Conservation (phyloP, 2,329 filamentous ascomycete genomes). For the Leptodontidium sp. region DNA sequence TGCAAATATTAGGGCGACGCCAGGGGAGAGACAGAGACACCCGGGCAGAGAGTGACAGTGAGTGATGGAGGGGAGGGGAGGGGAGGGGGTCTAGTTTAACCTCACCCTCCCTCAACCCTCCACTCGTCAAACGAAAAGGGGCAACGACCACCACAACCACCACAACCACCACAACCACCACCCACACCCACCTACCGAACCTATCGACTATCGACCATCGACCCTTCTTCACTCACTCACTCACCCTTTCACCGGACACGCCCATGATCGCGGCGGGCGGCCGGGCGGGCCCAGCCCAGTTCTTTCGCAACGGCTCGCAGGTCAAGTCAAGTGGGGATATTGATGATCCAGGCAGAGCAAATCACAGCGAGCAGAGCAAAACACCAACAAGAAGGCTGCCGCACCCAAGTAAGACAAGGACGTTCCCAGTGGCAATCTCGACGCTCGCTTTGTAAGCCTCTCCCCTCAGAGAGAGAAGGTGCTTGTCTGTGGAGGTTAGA, state of each 20-base stretch:
- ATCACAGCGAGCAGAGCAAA: not conserved
- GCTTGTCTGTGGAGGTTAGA: not conserved
- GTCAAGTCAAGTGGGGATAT: not conserved
- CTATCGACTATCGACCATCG: no score
- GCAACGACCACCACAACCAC: not conserved
- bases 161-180: no score
- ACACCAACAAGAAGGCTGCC: not conserved
- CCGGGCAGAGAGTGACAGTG: not conserved
- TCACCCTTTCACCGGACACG: no score
- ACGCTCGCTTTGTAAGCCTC: no score
- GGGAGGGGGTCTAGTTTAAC: not conserved
- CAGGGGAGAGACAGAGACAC: not conserved
- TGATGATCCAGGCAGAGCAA: not conserved
- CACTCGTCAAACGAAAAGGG: constrained; percentile 4
- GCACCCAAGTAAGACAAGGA: not conserved
- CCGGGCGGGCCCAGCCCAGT: not conserved
- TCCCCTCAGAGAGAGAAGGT: not conserved
- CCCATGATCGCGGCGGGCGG: not conserved
- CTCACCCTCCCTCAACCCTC: not conserved
- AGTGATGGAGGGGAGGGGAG: constrained; percentile 3
- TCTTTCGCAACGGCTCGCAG: constrained; percentile 4
- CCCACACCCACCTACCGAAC: no score
- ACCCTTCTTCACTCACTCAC: no score
- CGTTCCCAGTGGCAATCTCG: not conserved
- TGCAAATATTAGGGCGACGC: constrained; percentile 13